These are phyloP conservation scores for Torulaspora franciscae DNA, from an alignment of 805 yeast genomes.

Conservation along the genomic window DNA sequence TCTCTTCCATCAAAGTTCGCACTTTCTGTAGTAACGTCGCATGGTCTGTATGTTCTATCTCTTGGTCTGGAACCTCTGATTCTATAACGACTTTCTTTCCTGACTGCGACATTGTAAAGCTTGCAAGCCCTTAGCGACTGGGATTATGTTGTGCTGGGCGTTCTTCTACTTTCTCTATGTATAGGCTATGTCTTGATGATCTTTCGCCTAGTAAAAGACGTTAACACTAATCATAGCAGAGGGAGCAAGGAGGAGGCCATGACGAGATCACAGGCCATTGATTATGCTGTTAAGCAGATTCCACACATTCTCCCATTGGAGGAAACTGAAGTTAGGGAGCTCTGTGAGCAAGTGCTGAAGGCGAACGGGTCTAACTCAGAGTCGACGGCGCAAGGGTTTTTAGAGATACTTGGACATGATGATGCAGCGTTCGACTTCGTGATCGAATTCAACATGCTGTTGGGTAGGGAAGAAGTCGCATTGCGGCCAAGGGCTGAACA, in stretches of 20 bases:
- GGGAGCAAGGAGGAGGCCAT: conserved; percentile 9
- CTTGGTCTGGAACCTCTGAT: neutral
- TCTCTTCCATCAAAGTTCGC: neutral
- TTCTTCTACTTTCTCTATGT: neutral
- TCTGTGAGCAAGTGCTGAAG: conserved; percentile 30
- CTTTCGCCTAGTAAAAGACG: neutral
- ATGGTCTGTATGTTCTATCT: neutral
- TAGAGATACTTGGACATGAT: conserved; percentile 33
- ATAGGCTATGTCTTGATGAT: neutral
- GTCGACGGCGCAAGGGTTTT: conserved; percentile 28
- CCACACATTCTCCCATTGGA: conserved; percentile 34
- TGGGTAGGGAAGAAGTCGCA: conserved; percentile 1
- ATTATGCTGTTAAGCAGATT: conserved; percentile 25
- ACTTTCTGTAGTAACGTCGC: conserved; percentile 1
- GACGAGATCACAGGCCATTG: conserved; percentile 30
- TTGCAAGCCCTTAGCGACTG: neutral
- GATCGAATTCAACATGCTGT: conserved; percentile 27
- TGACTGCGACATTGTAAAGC: conserved; percentile 1
- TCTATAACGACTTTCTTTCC: neutral
- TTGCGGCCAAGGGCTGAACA: neutral
- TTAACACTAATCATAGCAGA: neutral
- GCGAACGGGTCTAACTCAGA: conserved; percentile 21
- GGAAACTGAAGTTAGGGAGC: conserved; percentile 24
- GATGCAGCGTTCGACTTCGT: conserved; percentile 33
- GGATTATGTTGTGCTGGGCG: neutral